These are phyloP conservation scores for Xylariaceae sp. DNA, from an alignment of 2,329 filamentous ascomycete species.

Conservation along the genomic window DNA sequence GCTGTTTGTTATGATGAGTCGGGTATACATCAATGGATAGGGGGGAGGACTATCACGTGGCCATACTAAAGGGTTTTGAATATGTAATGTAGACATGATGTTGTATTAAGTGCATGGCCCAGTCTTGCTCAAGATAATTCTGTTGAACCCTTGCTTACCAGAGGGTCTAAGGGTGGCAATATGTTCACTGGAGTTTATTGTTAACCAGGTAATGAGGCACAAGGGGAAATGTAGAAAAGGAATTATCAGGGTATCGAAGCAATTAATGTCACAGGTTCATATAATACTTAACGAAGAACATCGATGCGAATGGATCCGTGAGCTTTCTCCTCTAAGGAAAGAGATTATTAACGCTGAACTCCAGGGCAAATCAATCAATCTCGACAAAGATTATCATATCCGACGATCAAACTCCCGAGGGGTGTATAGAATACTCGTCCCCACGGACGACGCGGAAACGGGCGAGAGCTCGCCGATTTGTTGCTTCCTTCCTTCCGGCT, in stretches of 20 bases:
- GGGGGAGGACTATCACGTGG: background rate
- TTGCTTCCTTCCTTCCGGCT: background rate
- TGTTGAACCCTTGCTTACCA: background rate
- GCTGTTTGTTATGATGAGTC: background rate
- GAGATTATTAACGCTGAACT: too few relatives aligned
- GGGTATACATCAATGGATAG: background rate
- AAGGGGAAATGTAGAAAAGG: background rate
- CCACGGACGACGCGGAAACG: conserved; percentile 17
- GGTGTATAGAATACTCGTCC: conserved; percentile 23
- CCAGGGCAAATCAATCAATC: background rate
- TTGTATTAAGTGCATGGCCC: background rate
- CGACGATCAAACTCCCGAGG: conserved; percentile 10
- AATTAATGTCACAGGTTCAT: background rate
- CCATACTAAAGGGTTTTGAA: background rate
- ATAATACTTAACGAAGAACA: background rate
- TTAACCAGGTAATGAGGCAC: background rate
- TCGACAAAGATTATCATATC: background rate
- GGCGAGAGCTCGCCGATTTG: conserved; percentile 2
- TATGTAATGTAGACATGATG: background rate
- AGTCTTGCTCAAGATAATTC: background rate
- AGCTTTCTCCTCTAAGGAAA: background rate
- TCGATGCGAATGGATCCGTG: background rate
- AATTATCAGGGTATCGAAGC: background rate
- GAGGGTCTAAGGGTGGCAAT: background rate
- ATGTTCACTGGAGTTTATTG: background rate